Conservation (phyloP, 768 basidiomycete genomes). For the Termitomyces sp. region DNA sequence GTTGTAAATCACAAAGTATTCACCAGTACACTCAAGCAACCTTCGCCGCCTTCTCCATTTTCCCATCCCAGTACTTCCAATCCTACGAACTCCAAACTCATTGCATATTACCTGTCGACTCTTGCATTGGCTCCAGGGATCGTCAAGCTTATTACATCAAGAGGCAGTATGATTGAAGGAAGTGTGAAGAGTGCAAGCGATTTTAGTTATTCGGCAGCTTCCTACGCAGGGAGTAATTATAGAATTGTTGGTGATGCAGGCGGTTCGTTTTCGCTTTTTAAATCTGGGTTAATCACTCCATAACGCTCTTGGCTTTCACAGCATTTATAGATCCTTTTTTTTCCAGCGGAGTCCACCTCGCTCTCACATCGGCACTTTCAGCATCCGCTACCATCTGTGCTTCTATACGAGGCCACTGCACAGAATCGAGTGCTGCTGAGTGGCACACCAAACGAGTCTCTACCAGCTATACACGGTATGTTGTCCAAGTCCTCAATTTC, state of each 20-base stretch:
- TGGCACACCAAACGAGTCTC: constrained; percentile 55
- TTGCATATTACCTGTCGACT: constrained; percentile 36
- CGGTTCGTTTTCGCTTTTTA: constrained; percentile 28
- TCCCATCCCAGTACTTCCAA: constrained; percentile 17
- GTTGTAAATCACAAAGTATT: constrained; percentile 53
- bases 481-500: constrained; percentile 8
- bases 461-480: constrained; percentile 57
- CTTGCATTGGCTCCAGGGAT: constrained; percentile 44
- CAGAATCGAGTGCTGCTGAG: constrained; percentile 37
- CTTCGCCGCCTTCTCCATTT: constrained; percentile 24
- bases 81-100: constrained; percentile 20
- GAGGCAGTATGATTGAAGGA: constrained; percentile 30
- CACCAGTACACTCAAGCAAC: constrained; percentile 29
- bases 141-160: constrained; percentile 32
- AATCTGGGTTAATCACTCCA: neutral
- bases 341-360: constrained; percentile 59
- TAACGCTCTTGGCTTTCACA: constrained; percentile 12
- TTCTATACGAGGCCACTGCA: constrained; percentile 42
- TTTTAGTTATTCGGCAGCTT: constrained; percentile 58
- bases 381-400: constrained; percentile 54
- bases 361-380: constrained; percentile 55
- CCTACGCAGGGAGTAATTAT: constrained; percentile 48
- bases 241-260: constrained; percentile 66
- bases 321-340: constrained; percentile 67
- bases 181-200: constrained; percentile 51